Evolutionary conservation across 2,329 filamentous ascomycete species (phyloP), one percentile per base, ranked within the genome.

Genomic region (Zelopaecilomyces penicillatus): DNA sequence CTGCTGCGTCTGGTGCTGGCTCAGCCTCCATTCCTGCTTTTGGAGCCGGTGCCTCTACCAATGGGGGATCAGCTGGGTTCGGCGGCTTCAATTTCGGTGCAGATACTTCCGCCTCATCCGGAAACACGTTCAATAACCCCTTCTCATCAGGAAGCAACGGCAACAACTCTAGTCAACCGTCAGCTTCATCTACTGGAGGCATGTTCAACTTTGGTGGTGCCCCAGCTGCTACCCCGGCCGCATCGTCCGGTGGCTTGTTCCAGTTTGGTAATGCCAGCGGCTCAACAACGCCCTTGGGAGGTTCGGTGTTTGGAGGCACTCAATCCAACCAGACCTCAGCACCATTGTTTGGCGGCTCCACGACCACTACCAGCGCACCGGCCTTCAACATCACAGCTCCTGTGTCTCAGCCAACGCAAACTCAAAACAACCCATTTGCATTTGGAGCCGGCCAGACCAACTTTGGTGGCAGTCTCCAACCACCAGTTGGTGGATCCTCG

Each of bases 401-500:
- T 42, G 50, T 58, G 11, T 46, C 55, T 39, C 53, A 56, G 40
- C 55, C 60, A 37, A 46, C 56, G 44, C 60, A 9, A 9, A 9
- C 32, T 34, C 32, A 60, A 49, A 55, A 50, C 43, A 52, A 51
- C 42, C 53, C 59, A 49, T 52, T 56, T 39, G 46, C 54, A 41
- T 65, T 65, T 52, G 63, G 63, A 54, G 61, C 60, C 50, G 59
- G 52, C 50, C 58, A 61, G 50, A 54, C 64, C 43, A 54, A 59
- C 47, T 67, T 68, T 52, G 57, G 57, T 52, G 61, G 59, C 57
- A 46, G 36, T 41, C 63, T 69, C 52, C 65, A 68, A 57, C 64
- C 65, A 49, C 66, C 65, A 49, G 59, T 58, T 57, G 65, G 63
- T 59, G 67, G 66, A 48, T 62, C 63, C 42, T 69, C 67, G 50